phyloP scores from a whole-genome alignment of 441 rosid species.

The Brassica hybrid region DNA sequence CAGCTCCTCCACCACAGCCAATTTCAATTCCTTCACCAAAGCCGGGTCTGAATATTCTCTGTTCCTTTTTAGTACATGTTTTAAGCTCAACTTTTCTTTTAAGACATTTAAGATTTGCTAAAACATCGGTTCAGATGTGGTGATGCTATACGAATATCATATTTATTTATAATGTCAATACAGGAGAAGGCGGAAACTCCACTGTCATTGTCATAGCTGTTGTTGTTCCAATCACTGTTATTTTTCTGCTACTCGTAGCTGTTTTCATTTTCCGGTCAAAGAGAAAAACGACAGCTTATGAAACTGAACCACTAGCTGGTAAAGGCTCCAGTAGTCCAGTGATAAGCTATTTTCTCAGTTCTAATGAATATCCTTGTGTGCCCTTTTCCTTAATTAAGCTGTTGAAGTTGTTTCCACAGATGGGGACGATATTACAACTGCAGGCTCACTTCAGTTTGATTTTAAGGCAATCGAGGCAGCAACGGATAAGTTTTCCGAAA shows the following conservation, averaged over 20 bases:
- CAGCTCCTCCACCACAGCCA: neutral
- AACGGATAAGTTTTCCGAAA: constrained; percentile 20
- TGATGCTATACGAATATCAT: neutral
- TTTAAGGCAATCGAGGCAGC: constrained; percentile 21
- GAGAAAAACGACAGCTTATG: neutral
- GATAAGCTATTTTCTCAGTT: neutral
- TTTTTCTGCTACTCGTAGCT: neutral
- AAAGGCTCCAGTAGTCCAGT: neutral
- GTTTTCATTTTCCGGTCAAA: neutral
- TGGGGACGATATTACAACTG: constrained; percentile 9
- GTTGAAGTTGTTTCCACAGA: constrained; percentile 3
- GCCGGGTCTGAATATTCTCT: neutral
- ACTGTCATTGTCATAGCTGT: neutral
- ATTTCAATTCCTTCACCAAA: neutral
- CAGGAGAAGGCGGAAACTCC: constrained; percentile 10
- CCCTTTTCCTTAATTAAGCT: neutral
- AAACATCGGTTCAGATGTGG: neutral
- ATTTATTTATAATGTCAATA: neutral
- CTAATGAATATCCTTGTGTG: neutral
- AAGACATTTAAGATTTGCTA: neutral
- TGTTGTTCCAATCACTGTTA: neutral
- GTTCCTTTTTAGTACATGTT: neutral
- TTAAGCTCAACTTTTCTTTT: neutral
- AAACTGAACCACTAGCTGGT: constrained; percentile 1
- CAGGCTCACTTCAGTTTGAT: constrained; percentile 32